Base-by-base conservation (phyloP, 257 asterid species). In the Galeopsis tetrahit region DNA sequence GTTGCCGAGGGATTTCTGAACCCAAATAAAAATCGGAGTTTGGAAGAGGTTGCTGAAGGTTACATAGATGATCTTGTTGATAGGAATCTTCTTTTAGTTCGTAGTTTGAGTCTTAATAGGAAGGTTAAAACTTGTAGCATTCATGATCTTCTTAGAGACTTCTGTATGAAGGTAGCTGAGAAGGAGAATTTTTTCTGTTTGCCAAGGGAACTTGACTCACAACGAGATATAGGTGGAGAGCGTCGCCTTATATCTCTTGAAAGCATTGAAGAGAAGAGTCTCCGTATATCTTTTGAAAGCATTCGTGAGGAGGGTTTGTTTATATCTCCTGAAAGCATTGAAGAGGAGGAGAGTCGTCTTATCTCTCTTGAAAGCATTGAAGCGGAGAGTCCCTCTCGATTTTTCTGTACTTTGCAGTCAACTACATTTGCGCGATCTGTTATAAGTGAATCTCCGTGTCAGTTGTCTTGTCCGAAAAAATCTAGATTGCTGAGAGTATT, bases 91-190 rank as follows among this genome's bases (percentile, higher is more conserved):
- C 11, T 58, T 58, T 32, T 58, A 32, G 64, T 58, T 33, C 42
- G 64, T 33, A 6, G 4, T 5, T 5, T 58, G 64, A 58, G 42
- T 31, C 5, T 4, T 1, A 58, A 1, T 10, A 21, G 64, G 21
- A 58, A 58, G 35, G 21, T 33, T 10, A 58, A 33, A 58, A 31
- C 64, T 28, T 21, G 5, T 56, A 56, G 63, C 63, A 56, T 56
- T 56, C 63, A 56, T 56, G 63, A 56, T 56, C 40, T 59, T 59
- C 43, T 59, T 11, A 10, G 65, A 59, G 65, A 59, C 43, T 59
- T 59, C 6, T 59, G 65, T 13, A 34, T 59, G 10, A 59, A 34
- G 43, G 28, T 59, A 33, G 65, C 43, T 13, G 43, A 33, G 65
- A 59, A 59, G 36, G 65, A 59, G 65, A 34, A 33, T 3, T 33